These are phyloP conservation scores for Zizania palustris DNA, from an alignment of 202 grass and related monocot genomes.

Conservation along the genomic window DNA sequence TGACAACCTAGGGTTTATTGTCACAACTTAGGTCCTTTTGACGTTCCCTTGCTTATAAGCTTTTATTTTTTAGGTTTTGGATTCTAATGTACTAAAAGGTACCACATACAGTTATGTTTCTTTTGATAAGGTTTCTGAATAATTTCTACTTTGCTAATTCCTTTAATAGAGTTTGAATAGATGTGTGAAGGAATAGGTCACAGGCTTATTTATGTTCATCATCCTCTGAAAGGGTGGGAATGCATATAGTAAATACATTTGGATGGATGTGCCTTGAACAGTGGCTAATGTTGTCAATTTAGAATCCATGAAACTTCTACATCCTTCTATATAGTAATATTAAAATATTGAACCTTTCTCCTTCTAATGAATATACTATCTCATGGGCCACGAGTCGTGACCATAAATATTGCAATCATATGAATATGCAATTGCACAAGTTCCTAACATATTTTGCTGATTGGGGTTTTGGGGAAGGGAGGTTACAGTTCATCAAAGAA, in stretches of 20 bases:
- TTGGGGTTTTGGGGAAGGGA: neutral
- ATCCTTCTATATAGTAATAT: neutral
- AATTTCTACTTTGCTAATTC: neutral
- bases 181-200: neutral
- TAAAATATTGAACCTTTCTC: neutral
- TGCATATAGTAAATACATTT: neutral
- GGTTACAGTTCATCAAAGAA: neutral
- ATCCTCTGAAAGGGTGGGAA: neutral
- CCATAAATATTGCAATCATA: neutral
- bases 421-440: neutral
- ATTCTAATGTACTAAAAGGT: neutral
- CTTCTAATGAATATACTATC: neutral
- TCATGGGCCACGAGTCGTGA: neutral
- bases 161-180: neutral
- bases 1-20: neutral
- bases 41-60: neutral
- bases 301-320: neutral
- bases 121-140: neutral
- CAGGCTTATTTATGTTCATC: neutral
- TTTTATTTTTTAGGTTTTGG: slow-evolving; percentile 3
- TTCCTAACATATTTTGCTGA: neutral
- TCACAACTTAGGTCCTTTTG: neutral
- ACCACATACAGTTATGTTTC: neutral
- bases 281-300: slow-evolving; percentile 2
- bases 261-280: neutral